Evolutionary conservation across 2,329 filamentous ascomycete species (phyloP).

Genomic region (Tolypocladium sp.): DNA sequence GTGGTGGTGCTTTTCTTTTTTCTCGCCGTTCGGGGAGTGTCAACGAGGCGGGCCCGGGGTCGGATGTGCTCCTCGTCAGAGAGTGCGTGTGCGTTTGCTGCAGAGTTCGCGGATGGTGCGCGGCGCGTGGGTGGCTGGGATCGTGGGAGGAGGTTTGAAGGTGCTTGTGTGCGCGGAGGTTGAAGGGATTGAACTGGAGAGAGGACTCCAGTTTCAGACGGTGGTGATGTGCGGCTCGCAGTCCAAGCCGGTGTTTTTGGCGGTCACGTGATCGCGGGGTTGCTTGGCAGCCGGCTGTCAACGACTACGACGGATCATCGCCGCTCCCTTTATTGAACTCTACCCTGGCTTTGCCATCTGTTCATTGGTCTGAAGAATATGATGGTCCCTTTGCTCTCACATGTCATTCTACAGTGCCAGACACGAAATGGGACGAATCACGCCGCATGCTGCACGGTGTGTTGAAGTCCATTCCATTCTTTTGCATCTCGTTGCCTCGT

Average conservation of each 20-base stretch:
- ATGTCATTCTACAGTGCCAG: not conserved
- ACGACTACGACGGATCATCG: not conserved
- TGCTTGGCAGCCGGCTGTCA: constrained; percentile 3
- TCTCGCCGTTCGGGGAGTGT: not conserved
- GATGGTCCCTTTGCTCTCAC: not conserved
- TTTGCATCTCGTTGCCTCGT: not conserved
- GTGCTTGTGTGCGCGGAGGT: constrained; percentile 7
- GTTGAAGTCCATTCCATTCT: not conserved
- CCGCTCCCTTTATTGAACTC: not conserved
- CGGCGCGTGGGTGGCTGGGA: not conserved
- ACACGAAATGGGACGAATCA: not conserved
- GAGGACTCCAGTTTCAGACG: constrained; percentile 1
- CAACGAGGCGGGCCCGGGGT: not conserved
- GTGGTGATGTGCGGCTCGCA: constrained; percentile 20
- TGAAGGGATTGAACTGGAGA: constrained; percentile 3
- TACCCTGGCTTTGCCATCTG: too few relatives aligned
- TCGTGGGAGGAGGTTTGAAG: constrained; percentile 8
- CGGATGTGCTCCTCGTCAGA: not conserved
- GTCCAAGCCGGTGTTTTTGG: constrained; percentile 11
- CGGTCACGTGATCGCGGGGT: constrained; percentile 26
- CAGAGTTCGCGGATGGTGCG: not conserved
- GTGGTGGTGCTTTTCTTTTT: not conserved
- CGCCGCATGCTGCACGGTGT: not conserved
- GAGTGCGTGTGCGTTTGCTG: not conserved
- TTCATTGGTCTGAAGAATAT: not conserved